Base-by-base conservation (phyloP, 1,139 yeast species). In the Protomyces pachydermus region DNA sequence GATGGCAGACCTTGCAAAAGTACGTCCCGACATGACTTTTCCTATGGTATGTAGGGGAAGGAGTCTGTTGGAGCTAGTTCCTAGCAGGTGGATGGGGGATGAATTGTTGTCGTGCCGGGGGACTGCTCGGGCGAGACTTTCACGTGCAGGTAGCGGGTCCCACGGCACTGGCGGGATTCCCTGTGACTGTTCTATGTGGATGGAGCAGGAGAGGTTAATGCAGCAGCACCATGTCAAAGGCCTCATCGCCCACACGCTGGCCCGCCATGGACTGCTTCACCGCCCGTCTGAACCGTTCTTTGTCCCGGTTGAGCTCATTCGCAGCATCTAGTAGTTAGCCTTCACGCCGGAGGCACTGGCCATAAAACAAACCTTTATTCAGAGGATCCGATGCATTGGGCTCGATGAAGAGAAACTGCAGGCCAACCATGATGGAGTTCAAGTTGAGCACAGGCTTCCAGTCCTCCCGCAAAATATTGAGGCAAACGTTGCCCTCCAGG, bases 401-500 rank as follows among this genome's bases (percentile, higher is more conserved):
- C 71, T 91, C 97, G 67, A 90, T 78, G 71, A 93, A 90, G 69
- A 93, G 79, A 72, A 87, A 91, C 72, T 91, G 84, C 67, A 93
- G 79, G 0, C 98, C 98, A 60, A 91, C 86, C 69, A 91, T 80
- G 25, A 93, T 85, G 4, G 93, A 81, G 73, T 87, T 90, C 61
- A 93, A 78, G 68, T 87, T 88, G 70, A 93, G 80, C 1, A 91
- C 97, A 0, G 98, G 98, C 39, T 93, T 85, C 98, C 98, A 93
- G 74, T 91, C 98, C 74, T 91, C 97, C 69, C 98, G 79, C 67
- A 93, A 78, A 54, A 93, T 91, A 73, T 93, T 91, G 67, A 93
- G 80, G 72, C 98, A 93, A 32, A 93, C 88, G 72, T 91, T 91
- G 0, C 98, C 98, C 56, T 88, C 87, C 32, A 84, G 74, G 74